A percentile compares a stretch with the other conserved stretches of the same genome.
Conservation (phyloP, 1,284 basidiomycete species). For the Puccinia horiana region DNA sequence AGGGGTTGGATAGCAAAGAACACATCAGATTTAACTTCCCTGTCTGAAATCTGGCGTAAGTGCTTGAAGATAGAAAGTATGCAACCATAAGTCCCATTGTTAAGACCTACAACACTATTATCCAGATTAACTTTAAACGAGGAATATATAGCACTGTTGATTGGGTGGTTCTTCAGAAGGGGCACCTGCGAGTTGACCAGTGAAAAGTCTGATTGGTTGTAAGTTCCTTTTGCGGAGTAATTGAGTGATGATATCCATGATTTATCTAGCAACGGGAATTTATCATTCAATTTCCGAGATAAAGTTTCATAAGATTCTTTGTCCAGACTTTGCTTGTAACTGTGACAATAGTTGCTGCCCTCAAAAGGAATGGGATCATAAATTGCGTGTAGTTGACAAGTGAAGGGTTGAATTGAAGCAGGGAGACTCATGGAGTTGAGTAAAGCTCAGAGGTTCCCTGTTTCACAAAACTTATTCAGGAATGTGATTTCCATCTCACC, state of each 20-base stretch:
- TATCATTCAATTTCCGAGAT: slow-evolving; percentile 2
- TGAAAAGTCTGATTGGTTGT: neutral
- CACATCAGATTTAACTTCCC: neutral
- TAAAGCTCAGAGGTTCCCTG: slow-evolving; percentile 3
- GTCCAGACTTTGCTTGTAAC: neutral
- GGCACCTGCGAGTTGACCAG: neutral
- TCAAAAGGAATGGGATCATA: neutral
- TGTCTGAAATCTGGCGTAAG: neutral
- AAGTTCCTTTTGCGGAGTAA: neutral
- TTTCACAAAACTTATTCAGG: slow-evolving; percentile 22
- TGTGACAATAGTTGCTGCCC: no score
- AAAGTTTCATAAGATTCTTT: neutral
- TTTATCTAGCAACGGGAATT: neutral
- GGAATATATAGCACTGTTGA: neutral
- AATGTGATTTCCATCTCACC: slow-evolving; percentile 44
- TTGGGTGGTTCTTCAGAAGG: neutral
- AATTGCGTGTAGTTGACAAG: neutral
- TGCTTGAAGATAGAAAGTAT: slow-evolving; percentile 13
- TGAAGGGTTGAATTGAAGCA: neutral
- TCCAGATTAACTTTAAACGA: neutral
- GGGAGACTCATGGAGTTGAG: neutral
- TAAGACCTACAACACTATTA: slow-evolving; percentile 5
- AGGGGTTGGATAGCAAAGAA: slow-evolving; percentile 11
- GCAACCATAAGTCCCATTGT: neutral
- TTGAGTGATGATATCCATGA: slow-evolving; percentile 8